A percentile compares a stretch with the other conserved stretches of the same genome.
phyloP scores from a whole-genome alignment of 495 filamentous ascomycete species.

The Poronia punctata region DNA sequence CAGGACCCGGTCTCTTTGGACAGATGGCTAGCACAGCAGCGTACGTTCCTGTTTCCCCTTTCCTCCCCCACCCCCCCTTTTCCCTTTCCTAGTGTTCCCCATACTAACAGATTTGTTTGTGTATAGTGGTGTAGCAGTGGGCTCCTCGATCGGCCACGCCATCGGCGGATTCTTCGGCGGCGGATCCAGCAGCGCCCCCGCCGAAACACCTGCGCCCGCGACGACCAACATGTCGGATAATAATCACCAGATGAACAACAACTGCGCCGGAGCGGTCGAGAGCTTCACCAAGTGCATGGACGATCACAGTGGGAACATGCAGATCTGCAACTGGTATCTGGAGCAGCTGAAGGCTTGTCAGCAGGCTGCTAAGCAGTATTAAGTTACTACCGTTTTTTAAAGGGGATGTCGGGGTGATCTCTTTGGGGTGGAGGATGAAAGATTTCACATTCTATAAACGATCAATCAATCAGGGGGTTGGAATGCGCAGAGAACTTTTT shows the following conservation, averaged over 20 bases:
- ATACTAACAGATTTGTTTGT: conserved; percentile 7
- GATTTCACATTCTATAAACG: too few species aligned
- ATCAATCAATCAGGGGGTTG: too few species aligned
- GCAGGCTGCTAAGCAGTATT: conserved; percentile 80
- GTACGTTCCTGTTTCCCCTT: conserved; percentile 40
- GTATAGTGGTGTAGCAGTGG: conserved; percentile 84
- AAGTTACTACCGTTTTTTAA: too few species aligned
- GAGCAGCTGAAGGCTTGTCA: conserved; percentile 98
- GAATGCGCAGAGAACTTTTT: too few species aligned
- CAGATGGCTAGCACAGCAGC: conserved; percentile 85
- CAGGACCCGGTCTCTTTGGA: conserved; percentile 68
- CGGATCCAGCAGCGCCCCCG: conserved; percentile 57
- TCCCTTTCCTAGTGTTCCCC: not conserved
- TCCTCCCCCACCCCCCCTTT: conserved; percentile 9
- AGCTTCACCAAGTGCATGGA: conserved; percentile 94
- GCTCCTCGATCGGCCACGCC: conserved; percentile 90
- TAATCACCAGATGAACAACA: conserved; percentile 49
- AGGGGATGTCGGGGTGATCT: not conserved
- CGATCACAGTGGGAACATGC: conserved; percentile 85
- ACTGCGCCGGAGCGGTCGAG: conserved; percentile 74
- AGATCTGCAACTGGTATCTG: conserved; percentile 95
- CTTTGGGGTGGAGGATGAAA: not conserved
- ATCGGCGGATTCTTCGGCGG: conserved; percentile 76
- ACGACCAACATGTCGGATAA: conserved; percentile 25
- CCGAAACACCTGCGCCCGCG: conserved; percentile 38